These are phyloP conservation scores for Neolentinus lepideus DNA, from an alignment of 1,284 basidiomycete genomes.

Conservation along the genomic window DNA sequence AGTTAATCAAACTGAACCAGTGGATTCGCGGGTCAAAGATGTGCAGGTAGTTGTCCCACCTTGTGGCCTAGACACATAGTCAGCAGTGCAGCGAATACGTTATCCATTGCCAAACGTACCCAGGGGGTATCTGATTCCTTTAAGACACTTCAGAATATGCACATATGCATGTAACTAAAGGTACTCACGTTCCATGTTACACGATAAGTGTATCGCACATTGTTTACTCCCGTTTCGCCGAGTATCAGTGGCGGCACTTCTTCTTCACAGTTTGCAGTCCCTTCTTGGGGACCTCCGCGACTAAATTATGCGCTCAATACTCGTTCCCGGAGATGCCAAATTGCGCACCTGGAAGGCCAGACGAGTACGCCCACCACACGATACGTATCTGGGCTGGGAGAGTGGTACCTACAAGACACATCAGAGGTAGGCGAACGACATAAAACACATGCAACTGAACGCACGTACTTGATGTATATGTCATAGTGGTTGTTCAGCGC, in stretches of 20 bases:
- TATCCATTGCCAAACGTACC: constrained; percentile 33
- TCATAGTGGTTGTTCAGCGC: constrained; percentile 92
- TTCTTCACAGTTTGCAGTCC: constrained; percentile 29
- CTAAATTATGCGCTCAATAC: constrained; percentile 25
- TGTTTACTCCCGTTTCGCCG: constrained; percentile 53
- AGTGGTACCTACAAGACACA: constrained; percentile 63
- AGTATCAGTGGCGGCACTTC: constrained; percentile 45
- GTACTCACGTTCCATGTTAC: constrained; percentile 78
- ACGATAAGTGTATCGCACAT: constrained; percentile 86
- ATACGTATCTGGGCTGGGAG: constrained; percentile 57
- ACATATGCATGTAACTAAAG: not conserved
- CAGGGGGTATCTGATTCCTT: constrained; percentile 83
- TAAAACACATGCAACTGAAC: not conserved
- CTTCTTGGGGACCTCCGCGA: constrained; percentile 50
- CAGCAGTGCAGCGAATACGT: constrained; percentile 3
- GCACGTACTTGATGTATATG: constrained; percentile 62
- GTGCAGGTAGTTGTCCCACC: constrained; percentile 94
- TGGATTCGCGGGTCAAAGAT: constrained; percentile 79
- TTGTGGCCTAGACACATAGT: constrained; percentile 59
- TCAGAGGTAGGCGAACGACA: not conserved
- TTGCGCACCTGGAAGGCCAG: constrained; percentile 71
- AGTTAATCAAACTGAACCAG: constrained; percentile 93
- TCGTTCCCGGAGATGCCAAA: not conserved
- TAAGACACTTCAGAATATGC: not conserved
- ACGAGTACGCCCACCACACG: constrained; percentile 90